These are phyloP conservation scores for Aspergillus baeticus DNA, from an alignment of 495 filamentous ascomycete genomes.

Conservation along the genomic window DNA sequence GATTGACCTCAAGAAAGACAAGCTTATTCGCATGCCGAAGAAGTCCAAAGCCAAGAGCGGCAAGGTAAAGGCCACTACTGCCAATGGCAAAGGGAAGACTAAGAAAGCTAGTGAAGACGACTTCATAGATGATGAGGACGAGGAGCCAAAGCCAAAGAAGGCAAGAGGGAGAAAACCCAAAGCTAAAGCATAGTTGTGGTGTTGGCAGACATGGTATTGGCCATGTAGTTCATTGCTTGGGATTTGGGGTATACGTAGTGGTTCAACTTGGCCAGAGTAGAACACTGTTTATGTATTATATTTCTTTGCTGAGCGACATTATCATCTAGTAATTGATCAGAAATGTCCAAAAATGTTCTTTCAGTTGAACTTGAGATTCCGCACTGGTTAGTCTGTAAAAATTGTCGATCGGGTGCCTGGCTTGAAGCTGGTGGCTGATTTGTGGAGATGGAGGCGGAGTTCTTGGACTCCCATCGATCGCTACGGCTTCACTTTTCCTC, in stretches of 20 bases:
- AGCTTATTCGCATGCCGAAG: slow-evolving; percentile 91
- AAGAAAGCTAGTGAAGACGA: slow-evolving; percentile 48
- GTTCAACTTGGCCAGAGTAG: neutral
- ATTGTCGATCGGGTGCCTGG: neutral
- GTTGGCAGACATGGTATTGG: neutral
- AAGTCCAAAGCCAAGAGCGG: slow-evolving; percentile 41
- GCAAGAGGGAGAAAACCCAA: slow-evolving; percentile 43
- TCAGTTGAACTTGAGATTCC: neutral
- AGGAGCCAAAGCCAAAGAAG: slow-evolving; percentile 58
- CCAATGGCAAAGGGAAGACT: slow-evolving; percentile 54
- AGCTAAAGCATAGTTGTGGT: slow-evolving; percentile 29
- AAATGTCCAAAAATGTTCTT: neutral
- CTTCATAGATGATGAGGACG: slow-evolving; percentile 43
- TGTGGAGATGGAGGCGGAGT: slow-evolving; percentile 12
- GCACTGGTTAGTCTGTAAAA: neutral
- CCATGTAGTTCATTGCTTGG: slow-evolving; percentile 5
- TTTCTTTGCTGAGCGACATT: neutral
- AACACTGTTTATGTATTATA: slow-evolving; percentile 2
- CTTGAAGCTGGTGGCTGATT: slow-evolving; percentile 11
- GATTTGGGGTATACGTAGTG: neutral
- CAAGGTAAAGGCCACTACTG: slow-evolving; percentile 10
- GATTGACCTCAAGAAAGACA: slow-evolving; percentile 85
- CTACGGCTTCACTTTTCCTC: neutral
- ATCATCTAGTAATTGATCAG: neutral
- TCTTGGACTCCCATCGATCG: neutral